Evolutionary conservation across 2,329 filamentous ascomycete genomes (phyloP).

Genomic region (Scopulariopsis brevicaulis): DNA sequence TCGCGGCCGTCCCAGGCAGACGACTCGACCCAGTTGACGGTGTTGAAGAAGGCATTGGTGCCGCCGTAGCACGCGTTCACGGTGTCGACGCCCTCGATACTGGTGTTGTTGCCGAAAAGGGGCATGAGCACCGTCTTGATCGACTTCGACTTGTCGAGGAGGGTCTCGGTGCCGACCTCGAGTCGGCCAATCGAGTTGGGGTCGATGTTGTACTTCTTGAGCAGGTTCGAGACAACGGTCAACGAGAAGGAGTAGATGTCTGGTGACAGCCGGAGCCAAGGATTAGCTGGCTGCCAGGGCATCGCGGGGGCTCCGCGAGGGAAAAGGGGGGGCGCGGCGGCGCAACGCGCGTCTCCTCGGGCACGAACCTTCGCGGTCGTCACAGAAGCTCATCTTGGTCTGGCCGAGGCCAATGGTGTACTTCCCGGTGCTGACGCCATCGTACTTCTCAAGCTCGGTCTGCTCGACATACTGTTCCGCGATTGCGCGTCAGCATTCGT

Average conservation of each 20-base stretch:
- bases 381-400: conserved; percentile 88
- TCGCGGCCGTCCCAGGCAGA: conserved; percentile 79
- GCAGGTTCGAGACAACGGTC: conserved; percentile 64
- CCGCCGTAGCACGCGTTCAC: conserved; percentile 81
- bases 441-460: conserved; percentile 72
- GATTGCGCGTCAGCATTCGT: background rate
- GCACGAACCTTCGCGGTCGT: conserved; percentile 69
- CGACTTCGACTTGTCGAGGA: conserved; percentile 84
- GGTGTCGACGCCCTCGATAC: conserved; percentile 73
- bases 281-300: background rate
- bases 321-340: background rate
- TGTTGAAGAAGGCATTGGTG: conserved; percentile 76
- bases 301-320: background rate
- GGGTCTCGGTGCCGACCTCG: conserved; percentile 77
- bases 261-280: conserved; percentile 18
- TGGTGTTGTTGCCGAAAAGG: conserved; percentile 73
- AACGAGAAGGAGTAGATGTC: conserved; percentile 83
- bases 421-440: conserved; percentile 71
- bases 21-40: conserved; percentile 76
- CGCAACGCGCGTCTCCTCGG: background rate
- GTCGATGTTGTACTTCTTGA: conserved; percentile 78
- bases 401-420: conserved; percentile 87
- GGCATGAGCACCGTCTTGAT: conserved; percentile 86
- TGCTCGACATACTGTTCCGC: conserved; percentile 66
- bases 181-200: conserved; percentile 66